Evolutionary conservation across 768 basidiomycete species (phyloP), one percentile per base, ranked within the genome.

Genomic region (Mycena capillaripes): DNA sequence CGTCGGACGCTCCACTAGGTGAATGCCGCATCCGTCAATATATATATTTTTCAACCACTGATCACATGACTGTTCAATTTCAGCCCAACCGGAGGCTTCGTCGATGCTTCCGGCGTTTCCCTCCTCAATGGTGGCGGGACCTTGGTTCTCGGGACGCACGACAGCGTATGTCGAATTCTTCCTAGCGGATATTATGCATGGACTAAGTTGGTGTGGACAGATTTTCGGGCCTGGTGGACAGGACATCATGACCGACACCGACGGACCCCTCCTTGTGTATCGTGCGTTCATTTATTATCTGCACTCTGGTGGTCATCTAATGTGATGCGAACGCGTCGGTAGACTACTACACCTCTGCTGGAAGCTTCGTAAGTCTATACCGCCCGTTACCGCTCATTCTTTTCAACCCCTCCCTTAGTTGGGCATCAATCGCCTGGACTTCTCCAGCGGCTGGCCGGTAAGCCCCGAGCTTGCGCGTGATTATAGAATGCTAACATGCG

Each of bases 191-290:
- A 14, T 44, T 4, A 38, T 42, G 12, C 16, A n/a, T 11, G 3
- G n/a, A 30, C n/a, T 23, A n/a, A 19, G 8, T 7, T 32, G 19
- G 7, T 34, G 53, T 19, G 30, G 30, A 48, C 46, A 88, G 87
- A 86, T 88, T 42, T 59, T 84, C 61, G 89, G 89, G 0, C 89
- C 90, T 62, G 90, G 90, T 56, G 89, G 89, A 21, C 88, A 89
- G 77, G 87, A 88, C 71, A 52, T 89, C 21, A 80, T 86, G 80
- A 77, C 76, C 9, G 89, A 89, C 73, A 71, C 38, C 3, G 87
- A 88, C 74, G 88, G 85, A 14, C 77, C 83, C 12, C 83, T 88
- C 65, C 76, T 89, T 19, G 81, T 88, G 32, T 88, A 89, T 73
- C 88, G 67, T 69, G 30, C 27, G 59, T 55, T 5, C 23, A 7